A percentile compares a stretch with the other conserved stretches of the same genome.
Conservation (phyloP, 768 basidiomycete genomes). For the Cyclocybe aegerita region DNA sequence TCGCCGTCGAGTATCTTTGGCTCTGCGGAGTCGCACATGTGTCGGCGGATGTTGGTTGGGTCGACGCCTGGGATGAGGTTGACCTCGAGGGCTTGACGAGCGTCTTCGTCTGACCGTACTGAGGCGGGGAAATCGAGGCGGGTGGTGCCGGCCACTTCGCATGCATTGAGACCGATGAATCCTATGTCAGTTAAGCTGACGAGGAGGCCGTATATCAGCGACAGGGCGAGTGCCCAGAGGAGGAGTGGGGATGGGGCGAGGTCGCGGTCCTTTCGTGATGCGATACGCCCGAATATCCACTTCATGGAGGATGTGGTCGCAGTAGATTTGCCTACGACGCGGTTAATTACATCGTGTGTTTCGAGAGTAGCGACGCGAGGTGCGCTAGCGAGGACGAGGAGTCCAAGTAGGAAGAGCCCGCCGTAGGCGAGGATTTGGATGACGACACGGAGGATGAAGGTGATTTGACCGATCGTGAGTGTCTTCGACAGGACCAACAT, state of each 20-base stretch:
- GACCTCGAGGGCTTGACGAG: slow-evolving; percentile 3
- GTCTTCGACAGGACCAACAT: slow-evolving; percentile 6
- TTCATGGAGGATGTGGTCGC: slow-evolving; percentile 12
- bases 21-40: slow-evolving; percentile 1
- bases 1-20: neutral
- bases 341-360: slow-evolving; percentile 22
- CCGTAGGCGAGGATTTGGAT: slow-evolving; percentile 22
- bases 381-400: slow-evolving; percentile 17
- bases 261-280: slow-evolving; percentile 9
- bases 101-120: slow-evolving; percentile 9
- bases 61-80: slow-evolving; percentile 2
- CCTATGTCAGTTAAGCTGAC: slow-evolving; percentile 7
- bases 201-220: slow-evolving; percentile 7
- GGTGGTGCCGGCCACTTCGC: slow-evolving; percentile 11
- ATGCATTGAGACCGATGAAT: slow-evolving; percentile 2
- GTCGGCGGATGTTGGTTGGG: neutral
- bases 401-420: slow-evolving; percentile 16
- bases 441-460: slow-evolving; percentile 21
- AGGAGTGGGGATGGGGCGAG: slow-evolving; percentile 12
- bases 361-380: slow-evolving; percentile 19
- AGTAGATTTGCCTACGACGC: slow-evolving; percentile 15
- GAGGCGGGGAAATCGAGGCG: slow-evolving; percentile 18
- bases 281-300: slow-evolving; percentile 17
- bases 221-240: slow-evolving; percentile 16
- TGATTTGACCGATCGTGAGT: slow-evolving; percentile 20